Evolutionary conservation across 2,329 filamentous ascomycete genomes (phyloP).

Genomic region (Aspergillaceae sp.): DNA sequence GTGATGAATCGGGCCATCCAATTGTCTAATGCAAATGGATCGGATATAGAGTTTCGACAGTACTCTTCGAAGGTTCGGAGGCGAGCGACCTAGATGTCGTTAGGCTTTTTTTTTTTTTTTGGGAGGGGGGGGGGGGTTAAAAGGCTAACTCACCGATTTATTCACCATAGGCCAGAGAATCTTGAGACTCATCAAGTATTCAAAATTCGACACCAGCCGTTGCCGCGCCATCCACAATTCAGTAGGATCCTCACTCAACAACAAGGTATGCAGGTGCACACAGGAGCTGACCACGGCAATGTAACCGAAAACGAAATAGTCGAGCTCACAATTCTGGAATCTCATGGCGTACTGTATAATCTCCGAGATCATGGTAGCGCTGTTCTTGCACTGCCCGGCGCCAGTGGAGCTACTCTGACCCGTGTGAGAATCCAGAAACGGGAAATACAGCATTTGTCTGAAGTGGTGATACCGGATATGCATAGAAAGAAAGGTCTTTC

Average conservation of each 20-base stretch:
- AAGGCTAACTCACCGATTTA: slow-evolving; percentile 6
- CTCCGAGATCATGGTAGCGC: slow-evolving; percentile 10
- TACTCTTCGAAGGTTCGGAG: slow-evolving; percentile 14
- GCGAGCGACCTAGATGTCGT: slow-evolving; percentile 8
- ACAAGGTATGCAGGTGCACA: slow-evolving; percentile 13
- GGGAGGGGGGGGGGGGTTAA: too few relatives aligned
- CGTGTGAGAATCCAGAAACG: slow-evolving; percentile 10
- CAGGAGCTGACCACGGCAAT: slow-evolving; percentile 16
- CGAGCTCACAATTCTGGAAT: slow-evolving; percentile 10
- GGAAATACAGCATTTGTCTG: slow-evolving; percentile 16
- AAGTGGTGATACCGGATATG: slow-evolving; percentile 16
- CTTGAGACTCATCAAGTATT: slow-evolving; percentile 15
- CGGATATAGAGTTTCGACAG: slow-evolving; percentile 11
- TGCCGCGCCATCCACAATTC: slow-evolving; percentile 8
- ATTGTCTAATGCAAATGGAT: slow-evolving; percentile 14
- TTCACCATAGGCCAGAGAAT: slow-evolving; percentile 14
- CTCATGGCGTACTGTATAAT: slow-evolving; percentile 10
- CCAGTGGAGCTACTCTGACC: not conserved
- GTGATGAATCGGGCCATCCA: slow-evolving; percentile 19
- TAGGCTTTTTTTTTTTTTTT: too few relatives aligned
- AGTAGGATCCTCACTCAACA: slow-evolving; percentile 10
- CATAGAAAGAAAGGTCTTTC: slow-evolving; percentile 15
- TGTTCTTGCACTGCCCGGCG: slow-evolving; percentile 10
- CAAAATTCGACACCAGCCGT: slow-evolving; percentile 12
- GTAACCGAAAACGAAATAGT: slow-evolving; percentile 14